These are phyloP conservation scores for Picocystis sp. DNA, from an alignment of 163 green algal genomes.

Conservation along the genomic window DNA sequence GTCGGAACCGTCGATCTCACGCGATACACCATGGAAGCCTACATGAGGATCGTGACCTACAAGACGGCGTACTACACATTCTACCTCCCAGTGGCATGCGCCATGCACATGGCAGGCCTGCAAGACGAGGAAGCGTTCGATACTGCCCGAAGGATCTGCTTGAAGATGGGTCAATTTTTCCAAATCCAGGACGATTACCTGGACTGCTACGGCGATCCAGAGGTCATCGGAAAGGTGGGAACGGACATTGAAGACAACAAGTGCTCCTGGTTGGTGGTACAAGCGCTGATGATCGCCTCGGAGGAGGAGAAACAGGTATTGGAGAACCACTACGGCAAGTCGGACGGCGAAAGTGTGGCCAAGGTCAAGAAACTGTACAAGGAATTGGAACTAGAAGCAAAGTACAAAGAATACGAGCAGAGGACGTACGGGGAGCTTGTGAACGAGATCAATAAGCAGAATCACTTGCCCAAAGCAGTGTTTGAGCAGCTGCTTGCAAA, in stretches of 20 bases:
- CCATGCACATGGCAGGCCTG: slow-evolving; percentile 67
- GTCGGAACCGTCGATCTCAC: slow-evolving; percentile 41
- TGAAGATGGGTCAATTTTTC: slow-evolving; percentile 96
- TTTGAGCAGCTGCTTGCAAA: slow-evolving; percentile 79
- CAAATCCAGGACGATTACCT: slow-evolving; percentile 98
- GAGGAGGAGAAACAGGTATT: slow-evolving; percentile 49
- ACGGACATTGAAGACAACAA: slow-evolving; percentile 99
- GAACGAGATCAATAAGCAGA: slow-evolving; percentile 75
- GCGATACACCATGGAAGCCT: slow-evolving; percentile 65
- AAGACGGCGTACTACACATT: slow-evolving; percentile 86
- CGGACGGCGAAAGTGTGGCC: slow-evolving; percentile 44
- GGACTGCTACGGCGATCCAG: slow-evolving; percentile 87
- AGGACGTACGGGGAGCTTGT: slow-evolving; percentile 35
- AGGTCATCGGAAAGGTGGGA: slow-evolving; percentile 91
- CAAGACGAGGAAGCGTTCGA: slow-evolving; percentile 20
- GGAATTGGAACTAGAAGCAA: too few species aligned
- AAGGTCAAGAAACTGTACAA: slow-evolving; percentile 78
- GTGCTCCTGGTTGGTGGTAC: slow-evolving; percentile 95
- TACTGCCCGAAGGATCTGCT: slow-evolving; percentile 62
- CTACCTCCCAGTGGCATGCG: slow-evolving; percentile 85
- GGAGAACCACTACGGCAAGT: slow-evolving; percentile 79
- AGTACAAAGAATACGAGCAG: too few species aligned
- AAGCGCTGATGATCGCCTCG: slow-evolving; percentile 55
- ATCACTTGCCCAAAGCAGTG: slow-evolving; percentile 49
- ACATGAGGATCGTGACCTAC: slow-evolving; percentile 79